These are phyloP conservation scores for Fusarium buharicum DNA, from an alignment of 2,329 filamentous ascomycete species.

Conservation along the genomic window DNA sequence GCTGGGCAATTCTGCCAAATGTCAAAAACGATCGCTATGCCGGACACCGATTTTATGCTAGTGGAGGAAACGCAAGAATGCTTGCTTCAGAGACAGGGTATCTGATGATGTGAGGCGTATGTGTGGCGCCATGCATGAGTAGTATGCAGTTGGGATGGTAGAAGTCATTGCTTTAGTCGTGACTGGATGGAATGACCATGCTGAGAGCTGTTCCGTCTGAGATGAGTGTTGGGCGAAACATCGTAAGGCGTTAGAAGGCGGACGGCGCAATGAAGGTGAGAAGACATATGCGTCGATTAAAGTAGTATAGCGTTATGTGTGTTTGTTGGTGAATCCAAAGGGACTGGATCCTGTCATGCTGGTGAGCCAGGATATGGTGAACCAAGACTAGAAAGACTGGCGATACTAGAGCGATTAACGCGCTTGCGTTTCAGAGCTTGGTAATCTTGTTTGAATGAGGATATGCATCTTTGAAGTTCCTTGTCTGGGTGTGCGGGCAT, in stretches of 20 bases:
- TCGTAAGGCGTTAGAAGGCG: constrained; percentile 34
- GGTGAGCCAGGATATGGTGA: constrained; percentile 44
- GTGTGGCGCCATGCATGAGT: constrained; percentile 14
- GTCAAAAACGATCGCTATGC: constrained; percentile 30
- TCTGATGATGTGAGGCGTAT: constrained; percentile 22
- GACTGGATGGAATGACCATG: constrained; percentile 6
- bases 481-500: constrained; percentile 63
- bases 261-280: constrained; percentile 22
- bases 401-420: constrained; percentile 48
- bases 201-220: constrained; percentile 11
- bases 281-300: constrained; percentile 33
- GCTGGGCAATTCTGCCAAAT: constrained; percentile 24
- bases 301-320: constrained; percentile 36
- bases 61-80: constrained; percentile 27
- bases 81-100: constrained; percentile 39
- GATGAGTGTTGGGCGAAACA: constrained; percentile 18
- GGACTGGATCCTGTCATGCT: constrained; percentile 23
- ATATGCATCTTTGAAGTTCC: constrained; percentile 68
- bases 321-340: constrained; percentile 8
- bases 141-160: constrained; percentile 11
- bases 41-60: constrained; percentile 35
- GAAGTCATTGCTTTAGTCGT: constrained; percentile 9
- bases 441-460: constrained; percentile 71
- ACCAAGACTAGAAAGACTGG: constrained; percentile 45
- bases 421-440: constrained; percentile 59